Conservation (phyloP, 352 stramenopile genomes). For the Phytophthora cactorum region DNA sequence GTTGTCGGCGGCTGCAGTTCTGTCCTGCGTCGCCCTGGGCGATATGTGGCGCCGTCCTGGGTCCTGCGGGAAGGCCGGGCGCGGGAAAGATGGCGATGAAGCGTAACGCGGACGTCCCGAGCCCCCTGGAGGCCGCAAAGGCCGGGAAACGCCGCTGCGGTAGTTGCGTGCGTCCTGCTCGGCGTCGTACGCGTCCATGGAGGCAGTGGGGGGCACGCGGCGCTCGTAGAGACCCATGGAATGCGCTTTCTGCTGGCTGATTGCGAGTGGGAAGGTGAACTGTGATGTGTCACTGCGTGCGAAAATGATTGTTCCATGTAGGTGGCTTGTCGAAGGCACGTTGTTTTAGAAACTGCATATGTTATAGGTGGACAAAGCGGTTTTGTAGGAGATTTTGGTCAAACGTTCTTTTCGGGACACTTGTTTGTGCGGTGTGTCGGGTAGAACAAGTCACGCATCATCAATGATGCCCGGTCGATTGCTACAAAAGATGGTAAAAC, state of each 20-base stretch:
- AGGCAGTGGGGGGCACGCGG: neutral
- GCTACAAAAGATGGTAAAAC: neutral
- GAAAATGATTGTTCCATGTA: neutral
- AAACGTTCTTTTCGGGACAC: neutral
- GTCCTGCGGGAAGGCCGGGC: conserved; percentile 33
- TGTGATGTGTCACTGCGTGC: neutral
- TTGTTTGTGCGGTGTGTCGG: neutral
- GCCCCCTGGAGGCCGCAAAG: conserved; percentile 1
- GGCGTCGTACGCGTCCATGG: conserved; percentile 2
- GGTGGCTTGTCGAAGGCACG: neutral
- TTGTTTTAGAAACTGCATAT: neutral
- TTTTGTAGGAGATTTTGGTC: neutral
- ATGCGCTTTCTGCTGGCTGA: conserved; percentile 12
- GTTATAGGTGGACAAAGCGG: neutral
- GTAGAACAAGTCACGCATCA: conserved; percentile 7
- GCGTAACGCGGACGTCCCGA: neutral
- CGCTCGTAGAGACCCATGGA: conserved; percentile 21
- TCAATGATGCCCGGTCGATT: conserved; percentile 9
- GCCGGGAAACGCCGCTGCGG: neutral
- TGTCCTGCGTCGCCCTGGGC: conserved; percentile 17
- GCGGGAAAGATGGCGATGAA: conserved; percentile 19
- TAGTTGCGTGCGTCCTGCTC: neutral
- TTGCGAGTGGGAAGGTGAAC: conserved; percentile 13
- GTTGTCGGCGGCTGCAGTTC: conserved; percentile 28
- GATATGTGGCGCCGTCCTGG: neutral